A percentile compares a stretch with the other conserved stretches of the same genome.
Conservation (phyloP, 2,329 filamentous ascomycete genomes). For the Stenocarpella maydis region DNA sequence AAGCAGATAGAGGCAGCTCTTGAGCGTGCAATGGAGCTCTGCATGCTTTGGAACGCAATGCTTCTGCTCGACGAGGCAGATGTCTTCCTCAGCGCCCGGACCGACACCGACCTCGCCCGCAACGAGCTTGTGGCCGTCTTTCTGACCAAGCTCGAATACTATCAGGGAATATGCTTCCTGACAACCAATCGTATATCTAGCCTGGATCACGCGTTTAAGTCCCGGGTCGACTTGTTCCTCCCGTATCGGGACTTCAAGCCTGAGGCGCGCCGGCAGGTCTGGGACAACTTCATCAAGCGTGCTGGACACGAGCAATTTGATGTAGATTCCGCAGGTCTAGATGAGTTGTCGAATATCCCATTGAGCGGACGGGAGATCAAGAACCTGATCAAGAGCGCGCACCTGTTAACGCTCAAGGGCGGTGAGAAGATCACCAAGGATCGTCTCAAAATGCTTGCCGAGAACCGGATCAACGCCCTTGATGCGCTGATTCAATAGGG, state of each 20-base stretch:
- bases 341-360: constrained; percentile 49
- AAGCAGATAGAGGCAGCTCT: constrained; percentile 46
- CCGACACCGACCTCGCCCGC: constrained; percentile 45
- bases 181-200: constrained; percentile 48
- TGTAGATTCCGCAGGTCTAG: constrained; percentile 43
- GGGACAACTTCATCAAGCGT: constrained; percentile 47
- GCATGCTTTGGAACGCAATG: constrained; percentile 52
- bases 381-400: constrained; percentile 54
- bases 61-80: constrained; percentile 54
- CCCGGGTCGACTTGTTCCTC: constrained; percentile 46
- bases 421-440: constrained; percentile 43
- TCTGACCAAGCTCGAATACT: constrained; percentile 47
- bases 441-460: constrained; percentile 44
- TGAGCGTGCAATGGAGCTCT: constrained; percentile 46
- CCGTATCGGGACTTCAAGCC: constrained; percentile 44
- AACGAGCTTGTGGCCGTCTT: constrained; percentile 51
- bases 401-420: constrained; percentile 46
- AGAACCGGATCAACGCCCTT: constrained; percentile 41
- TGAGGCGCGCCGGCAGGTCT: constrained; percentile 45
- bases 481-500: constrained; percentile 23
- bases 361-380: constrained; percentile 62
- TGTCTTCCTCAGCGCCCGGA: constrained; percentile 50
- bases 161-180: constrained; percentile 48
- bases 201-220: constrained; percentile 49
- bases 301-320: constrained; percentile 44